A percentile compares a stretch with the other conserved stretches of the same genome.
phyloP scores from a whole-genome alignment of 148 eudicot species.

The Hydrangea macrophylla region DNA sequence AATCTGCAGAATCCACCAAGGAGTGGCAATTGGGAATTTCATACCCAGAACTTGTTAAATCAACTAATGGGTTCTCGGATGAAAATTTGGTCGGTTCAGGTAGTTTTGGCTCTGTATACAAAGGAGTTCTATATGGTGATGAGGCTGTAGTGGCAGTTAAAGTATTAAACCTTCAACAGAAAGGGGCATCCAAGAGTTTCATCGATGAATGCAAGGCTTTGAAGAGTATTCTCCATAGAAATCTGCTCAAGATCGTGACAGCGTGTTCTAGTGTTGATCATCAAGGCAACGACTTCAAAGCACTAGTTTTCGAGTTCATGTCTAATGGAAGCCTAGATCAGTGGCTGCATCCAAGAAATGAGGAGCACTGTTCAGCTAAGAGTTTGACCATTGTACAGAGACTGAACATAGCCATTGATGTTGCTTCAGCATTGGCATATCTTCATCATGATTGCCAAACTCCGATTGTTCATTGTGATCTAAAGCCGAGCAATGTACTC shows the following conservation, averaged over 20 bases:
- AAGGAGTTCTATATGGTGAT: neutral
- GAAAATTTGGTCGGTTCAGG: neutral
- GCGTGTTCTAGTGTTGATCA: conserved; percentile 22
- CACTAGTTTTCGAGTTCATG: conserved; percentile 17
- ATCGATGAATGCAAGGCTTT: conserved; percentile 16
- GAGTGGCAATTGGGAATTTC: neutral
- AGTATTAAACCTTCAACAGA: neutral
- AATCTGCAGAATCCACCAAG: neutral
- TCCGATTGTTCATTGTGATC: conserved; percentile 23
- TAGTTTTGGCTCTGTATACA: neutral
- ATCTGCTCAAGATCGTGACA: conserved; percentile 14
- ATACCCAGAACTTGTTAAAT: neutral
- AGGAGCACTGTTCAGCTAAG: neutral
- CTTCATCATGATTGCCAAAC: conserved; percentile 17
- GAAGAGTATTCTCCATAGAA: conserved; percentile 16
- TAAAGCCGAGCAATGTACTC: conserved; percentile 22
- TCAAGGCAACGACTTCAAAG: conserved; percentile 19
- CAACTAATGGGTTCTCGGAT: neutral
- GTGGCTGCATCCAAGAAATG: conserved; percentile 15
- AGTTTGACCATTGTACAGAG: conserved; percentile 5
- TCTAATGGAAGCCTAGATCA: conserved; percentile 19
- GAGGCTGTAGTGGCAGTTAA: neutral
- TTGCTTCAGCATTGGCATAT: conserved; percentile 20
- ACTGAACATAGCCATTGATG: conserved; percentile 14
- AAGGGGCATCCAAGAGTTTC: neutral